Conservation (phyloP, 1,284 basidiomycete genomes). For the Puccinia polysora region DNA sequence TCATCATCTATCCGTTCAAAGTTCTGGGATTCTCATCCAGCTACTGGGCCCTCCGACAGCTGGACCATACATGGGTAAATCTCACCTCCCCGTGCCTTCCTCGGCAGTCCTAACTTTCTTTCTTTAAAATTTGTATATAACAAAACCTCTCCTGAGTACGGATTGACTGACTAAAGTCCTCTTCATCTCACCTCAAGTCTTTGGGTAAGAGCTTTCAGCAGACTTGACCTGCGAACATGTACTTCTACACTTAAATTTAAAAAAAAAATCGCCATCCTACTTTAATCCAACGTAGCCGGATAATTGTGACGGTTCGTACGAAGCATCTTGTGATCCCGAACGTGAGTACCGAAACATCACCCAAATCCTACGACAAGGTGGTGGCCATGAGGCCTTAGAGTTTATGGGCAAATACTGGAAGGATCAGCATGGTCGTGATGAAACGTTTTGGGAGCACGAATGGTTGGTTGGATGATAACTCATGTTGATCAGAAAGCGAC, state of each 20-base stretch:
- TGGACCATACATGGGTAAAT: conserved; percentile 67
- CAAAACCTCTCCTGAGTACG: background rate
- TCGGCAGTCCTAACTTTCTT: too few relatives aligned
- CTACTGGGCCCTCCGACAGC: conserved; percentile 63
- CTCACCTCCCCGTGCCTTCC: background rate
- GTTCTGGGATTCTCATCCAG: conserved; percentile 65
- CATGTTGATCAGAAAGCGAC: background rate
- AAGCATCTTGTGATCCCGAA: conserved; percentile 63
- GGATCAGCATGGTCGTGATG: conserved; percentile 50
- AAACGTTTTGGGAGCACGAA: conserved; percentile 52
- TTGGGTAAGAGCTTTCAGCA: too few relatives aligned
- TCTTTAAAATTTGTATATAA: background rate
- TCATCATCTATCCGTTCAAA: conserved; percentile 48
- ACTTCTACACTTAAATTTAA: too few relatives aligned
- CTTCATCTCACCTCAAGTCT: too few relatives aligned
- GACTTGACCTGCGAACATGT: too few relatives aligned
- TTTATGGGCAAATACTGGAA: conserved; percentile 61
- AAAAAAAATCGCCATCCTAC: background rate
- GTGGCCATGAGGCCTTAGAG: conserved; percentile 59
- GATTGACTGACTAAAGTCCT: too few relatives aligned
- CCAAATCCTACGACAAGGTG: conserved; percentile 61
- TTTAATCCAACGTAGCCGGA: conserved; percentile 30
- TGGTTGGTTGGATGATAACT: conserved; percentile 20
- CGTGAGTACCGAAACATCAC: conserved; percentile 63
- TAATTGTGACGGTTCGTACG: conserved; percentile 67